These are phyloP conservation scores for Sarcocystis neurona DNA, from an alignment of 169 alveolate species.

Conservation along the genomic window DNA sequence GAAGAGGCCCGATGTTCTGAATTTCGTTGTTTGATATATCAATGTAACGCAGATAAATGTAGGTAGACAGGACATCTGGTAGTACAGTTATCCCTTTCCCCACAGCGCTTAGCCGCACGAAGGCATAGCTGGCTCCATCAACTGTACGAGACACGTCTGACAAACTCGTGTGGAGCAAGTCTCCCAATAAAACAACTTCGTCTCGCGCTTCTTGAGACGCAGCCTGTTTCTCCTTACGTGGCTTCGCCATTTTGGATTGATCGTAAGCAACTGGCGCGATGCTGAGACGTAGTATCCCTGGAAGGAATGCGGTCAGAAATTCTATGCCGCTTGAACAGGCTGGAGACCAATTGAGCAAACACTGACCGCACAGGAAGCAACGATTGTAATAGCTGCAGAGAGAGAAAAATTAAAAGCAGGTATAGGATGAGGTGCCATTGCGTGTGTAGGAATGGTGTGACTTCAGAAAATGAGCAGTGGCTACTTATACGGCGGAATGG, in stretches of 20 bases:
- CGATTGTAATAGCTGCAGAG: too few relatives aligned
- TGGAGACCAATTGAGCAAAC: too few relatives aligned
- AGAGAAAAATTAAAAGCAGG: too few relatives aligned
- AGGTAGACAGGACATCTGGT: slow-evolving; percentile 45
- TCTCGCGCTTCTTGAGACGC: slow-evolving; percentile 26
- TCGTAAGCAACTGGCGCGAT: background rate
- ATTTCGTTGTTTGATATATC: slow-evolving; percentile 60
- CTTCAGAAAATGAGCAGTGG: too few relatives aligned
- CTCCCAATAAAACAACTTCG: slow-evolving; percentile 47
- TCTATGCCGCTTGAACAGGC: too few relatives aligned
- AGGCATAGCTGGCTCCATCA: slow-evolving; percentile 67
- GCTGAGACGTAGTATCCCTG: too few relatives aligned
- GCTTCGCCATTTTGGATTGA: slow-evolving; percentile 41
- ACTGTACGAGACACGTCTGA: slow-evolving; percentile 62
- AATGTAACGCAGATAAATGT: slow-evolving; percentile 60
- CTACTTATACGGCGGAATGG: too few relatives aligned
- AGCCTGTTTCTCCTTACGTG: slow-evolving; percentile 36
- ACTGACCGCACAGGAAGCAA: too few relatives aligned
- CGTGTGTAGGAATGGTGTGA: too few relatives aligned
- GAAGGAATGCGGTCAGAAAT: too few relatives aligned
- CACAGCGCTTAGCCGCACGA: slow-evolving; percentile 48
- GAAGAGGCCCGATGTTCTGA: slow-evolving; percentile 39
- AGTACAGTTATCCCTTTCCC: slow-evolving; percentile 50
- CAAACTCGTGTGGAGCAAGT: slow-evolving; percentile 48
- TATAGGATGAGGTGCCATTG: too few relatives aligned